A percentile compares a stretch with the other conserved stretches of the same genome.
These are phyloP conservation scores for Alloteropsis semialata DNA, from an alignment of 176 grass and related monocot genomes.

Conservation along the genomic window DNA sequence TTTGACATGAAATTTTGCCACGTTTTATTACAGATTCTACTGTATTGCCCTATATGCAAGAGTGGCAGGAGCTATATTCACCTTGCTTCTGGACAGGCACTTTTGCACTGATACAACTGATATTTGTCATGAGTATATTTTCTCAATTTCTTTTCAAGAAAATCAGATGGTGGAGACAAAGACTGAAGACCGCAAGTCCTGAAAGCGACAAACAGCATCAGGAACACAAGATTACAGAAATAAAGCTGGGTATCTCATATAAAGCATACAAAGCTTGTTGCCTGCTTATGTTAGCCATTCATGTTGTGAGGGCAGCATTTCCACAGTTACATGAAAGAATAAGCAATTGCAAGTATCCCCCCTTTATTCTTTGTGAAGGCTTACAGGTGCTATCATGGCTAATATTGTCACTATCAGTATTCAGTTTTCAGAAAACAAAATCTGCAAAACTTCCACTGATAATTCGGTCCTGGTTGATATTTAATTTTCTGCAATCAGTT, in stretches of 20 bases:
- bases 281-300: slow-evolving; percentile 57
- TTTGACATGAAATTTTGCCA: slow-evolving; percentile 12
- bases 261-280: slow-evolving; percentile 72
- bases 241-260: slow-evolving; percentile 50
- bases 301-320: slow-evolving; percentile 46
- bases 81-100: slow-evolving; percentile 65
- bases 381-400: slow-evolving; percentile 73
- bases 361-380: slow-evolving; percentile 54
- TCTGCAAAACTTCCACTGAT: slow-evolving; percentile 53
- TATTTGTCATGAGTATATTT: slow-evolving; percentile 51
- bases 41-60: slow-evolving; percentile 38
- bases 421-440: slow-evolving; percentile 62
- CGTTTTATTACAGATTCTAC: slow-evolving; percentile 44
- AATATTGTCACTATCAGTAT: slow-evolving; percentile 54
- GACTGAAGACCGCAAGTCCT: slow-evolving; percentile 18
- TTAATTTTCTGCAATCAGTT: slow-evolving; percentile 69
- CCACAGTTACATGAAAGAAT: slow-evolving; percentile 33
- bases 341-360: slow-evolving; percentile 46
- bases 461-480: slow-evolving; percentile 78
- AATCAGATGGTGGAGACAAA: slow-evolving; percentile 45
- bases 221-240: slow-evolving; percentile 36
- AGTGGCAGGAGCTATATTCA: slow-evolving; percentile 65
- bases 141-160: slow-evolving; percentile 54
- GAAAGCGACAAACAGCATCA: slow-evolving; percentile 33
- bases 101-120: slow-evolving; percentile 54